Evolutionary conservation across 371 early-diverging fungal species (phyloP), one percentile per base, ranked within the genome.

Genomic region (Hamiltosporidium magnivora): DNA sequence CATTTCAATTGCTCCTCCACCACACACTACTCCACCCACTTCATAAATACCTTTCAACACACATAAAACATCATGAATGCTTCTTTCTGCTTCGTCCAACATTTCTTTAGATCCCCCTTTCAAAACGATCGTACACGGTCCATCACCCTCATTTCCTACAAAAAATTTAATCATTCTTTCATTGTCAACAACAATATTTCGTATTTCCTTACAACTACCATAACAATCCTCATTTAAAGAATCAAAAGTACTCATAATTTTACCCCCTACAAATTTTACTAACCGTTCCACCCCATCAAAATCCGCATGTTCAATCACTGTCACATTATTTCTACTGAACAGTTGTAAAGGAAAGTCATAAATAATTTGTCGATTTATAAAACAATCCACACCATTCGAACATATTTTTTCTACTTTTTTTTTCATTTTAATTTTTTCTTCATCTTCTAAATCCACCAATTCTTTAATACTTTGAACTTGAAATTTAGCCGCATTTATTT

Each of bases 301-400:
- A 76, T 96, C 97, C 53, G 97, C 99, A 77, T 96, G 94, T 81
- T 99, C 99, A 73, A 99, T 96, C 53, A 91, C 87, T 80, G 89
- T 87, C 78, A 96, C 87, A 40, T 93, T 93, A 60, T 92, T 84
- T 74, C 92, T 93, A 38, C 90, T 93, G 80, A 99, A 89, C 64
- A 96, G 85, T 82, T 94, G 94, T 82, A 93, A 93, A 61, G 97
- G 97, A 89, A 91, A 97, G 87, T 97, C 96, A 85, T 99, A 99
- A 72, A 99, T 96, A 46, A 99, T 85, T 84, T 99, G 99, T 74
- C 99, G 89, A 86, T 99, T 99, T 63, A 99, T 94, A 67, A 86
- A 85, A 84, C 95, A 90, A 85, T 97, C 94, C 36, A 69, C 12
- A 1, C 12, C n/a, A 61, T 58, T 53, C 6, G 8, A 12, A 40